phyloP scores from a whole-genome alignment of 2,329 filamentous ascomycete species.

The Exophiala sideris region DNA sequence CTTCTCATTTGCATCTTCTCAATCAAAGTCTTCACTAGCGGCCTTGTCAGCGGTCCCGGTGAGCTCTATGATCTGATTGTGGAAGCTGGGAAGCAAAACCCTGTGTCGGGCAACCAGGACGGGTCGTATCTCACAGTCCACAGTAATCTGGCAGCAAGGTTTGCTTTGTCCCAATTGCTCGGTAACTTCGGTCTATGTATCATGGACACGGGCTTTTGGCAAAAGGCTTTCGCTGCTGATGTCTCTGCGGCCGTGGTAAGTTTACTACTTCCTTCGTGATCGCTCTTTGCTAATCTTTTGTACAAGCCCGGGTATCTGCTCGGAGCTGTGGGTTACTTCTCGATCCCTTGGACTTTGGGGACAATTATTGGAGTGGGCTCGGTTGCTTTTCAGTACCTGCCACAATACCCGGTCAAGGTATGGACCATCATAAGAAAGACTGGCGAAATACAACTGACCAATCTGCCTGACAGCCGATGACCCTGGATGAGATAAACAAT shows the following conservation, averaged over 20 bases:
- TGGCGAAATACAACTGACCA: no score
- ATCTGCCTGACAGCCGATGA: background rate
- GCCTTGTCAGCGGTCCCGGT: slow-evolving; percentile 41
- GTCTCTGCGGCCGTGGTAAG: background rate
- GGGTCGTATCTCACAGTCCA: slow-evolving; percentile 50
- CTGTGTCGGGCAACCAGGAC: slow-evolving; percentile 45
- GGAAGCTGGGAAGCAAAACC: slow-evolving; percentile 39
- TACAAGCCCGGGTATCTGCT: no score
- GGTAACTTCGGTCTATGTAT: slow-evolving; percentile 61
- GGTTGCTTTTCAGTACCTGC: no score
- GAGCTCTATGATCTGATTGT: slow-evolving; percentile 48
- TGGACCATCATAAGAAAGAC: no score
- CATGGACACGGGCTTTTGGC: slow-evolving; percentile 64
- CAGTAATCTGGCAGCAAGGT: slow-evolving; percentile 30
- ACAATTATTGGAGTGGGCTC: no score
- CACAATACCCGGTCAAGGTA: no score
- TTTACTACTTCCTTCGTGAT: no score
- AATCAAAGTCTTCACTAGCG: slow-evolving; percentile 43
- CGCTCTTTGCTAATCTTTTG: no score
- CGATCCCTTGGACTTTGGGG: no score
- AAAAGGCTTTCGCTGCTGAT: slow-evolving; percentile 37
- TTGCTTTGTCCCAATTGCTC: slow-evolving; percentile 23
- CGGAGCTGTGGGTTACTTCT: no score
- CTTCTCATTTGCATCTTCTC: slow-evolving; percentile 49
- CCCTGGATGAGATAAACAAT: slow-evolving; percentile 68